Evolutionary conservation across 331 rosid genomes (phyloP).

Genomic region (Spiraea crenata): DNA sequence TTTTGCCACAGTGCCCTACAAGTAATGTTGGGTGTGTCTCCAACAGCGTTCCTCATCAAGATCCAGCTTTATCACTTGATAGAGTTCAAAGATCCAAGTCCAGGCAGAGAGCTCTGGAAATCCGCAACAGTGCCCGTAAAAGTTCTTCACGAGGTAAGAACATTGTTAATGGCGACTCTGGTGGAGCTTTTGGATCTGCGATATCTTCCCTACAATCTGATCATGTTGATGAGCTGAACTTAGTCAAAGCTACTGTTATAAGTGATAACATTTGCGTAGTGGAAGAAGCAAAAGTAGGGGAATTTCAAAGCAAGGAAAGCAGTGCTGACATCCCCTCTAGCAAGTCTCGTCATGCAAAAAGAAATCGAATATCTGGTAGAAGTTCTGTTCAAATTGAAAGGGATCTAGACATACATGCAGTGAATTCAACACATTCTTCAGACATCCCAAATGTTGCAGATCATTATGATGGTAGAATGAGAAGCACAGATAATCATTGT

Average conservation of each 20-base stretch:
- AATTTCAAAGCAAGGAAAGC: constrained; percentile 22
- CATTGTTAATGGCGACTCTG: constrained; percentile 30
- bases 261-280: constrained; percentile 27
- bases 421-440: constrained; percentile 30
- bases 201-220: constrained; percentile 36
- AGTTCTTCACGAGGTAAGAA: constrained; percentile 29
- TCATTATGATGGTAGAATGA: constrained; percentile 30
- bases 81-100: constrained; percentile 85
- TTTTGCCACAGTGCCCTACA: constrained; percentile 41
- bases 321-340: constrained; percentile 18
- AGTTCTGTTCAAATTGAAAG: constrained; percentile 30
- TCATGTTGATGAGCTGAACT: constrained; percentile 27
- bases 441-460: constrained; percentile 35
- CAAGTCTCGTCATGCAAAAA: constrained; percentile 25
- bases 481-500: constrained; percentile 27
- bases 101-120: constrained; percentile 80
- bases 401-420: constrained; percentile 25
- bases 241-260: constrained; percentile 32
- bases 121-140: constrained; percentile 62
- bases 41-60: constrained; percentile 48
- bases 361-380: constrained; percentile 24
- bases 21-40: constrained; percentile 47
- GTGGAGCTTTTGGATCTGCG: constrained; percentile 31
- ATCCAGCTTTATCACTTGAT: constrained; percentile 60
- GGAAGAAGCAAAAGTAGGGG: constrained; percentile 35